These are phyloP conservation scores for Tilletia caries DNA, from an alignment of 1,284 basidiomycete genomes.

Conservation along the genomic window DNA sequence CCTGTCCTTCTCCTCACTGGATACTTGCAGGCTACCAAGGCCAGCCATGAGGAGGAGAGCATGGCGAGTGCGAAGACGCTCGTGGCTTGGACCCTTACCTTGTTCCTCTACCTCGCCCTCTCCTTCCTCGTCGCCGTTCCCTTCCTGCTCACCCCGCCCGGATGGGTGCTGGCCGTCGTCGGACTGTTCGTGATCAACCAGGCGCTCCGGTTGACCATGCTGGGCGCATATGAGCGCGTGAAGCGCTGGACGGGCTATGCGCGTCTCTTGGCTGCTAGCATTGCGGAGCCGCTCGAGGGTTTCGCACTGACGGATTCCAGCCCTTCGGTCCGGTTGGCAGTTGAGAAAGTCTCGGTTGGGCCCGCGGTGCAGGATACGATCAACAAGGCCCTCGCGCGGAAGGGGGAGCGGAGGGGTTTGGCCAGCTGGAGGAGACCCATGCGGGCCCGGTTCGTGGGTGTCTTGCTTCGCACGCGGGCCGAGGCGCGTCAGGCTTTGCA, in stretches of 20 bases:
- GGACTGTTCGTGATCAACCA: constrained; percentile 27
- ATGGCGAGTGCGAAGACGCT: constrained; percentile 28
- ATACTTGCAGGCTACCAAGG: constrained; percentile 16
- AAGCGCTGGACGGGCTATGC: constrained; percentile 2
- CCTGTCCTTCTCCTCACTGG: constrained; percentile 20
- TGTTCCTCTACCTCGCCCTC: constrained; percentile 24
- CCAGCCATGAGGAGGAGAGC: constrained; percentile 29
- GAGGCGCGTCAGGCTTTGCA: constrained; percentile 5
- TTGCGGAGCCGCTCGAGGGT: constrained; percentile 2
- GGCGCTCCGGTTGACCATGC: constrained; percentile 24
- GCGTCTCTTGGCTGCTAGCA: neutral
- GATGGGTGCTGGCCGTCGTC: constrained; percentile 30
- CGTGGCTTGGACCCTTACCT: neutral
- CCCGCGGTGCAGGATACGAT: constrained; percentile 14
- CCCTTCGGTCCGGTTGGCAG: neutral
- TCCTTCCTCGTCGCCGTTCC: constrained; percentile 29
- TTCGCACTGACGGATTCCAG: neutral
- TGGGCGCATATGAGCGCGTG: constrained; percentile 8
- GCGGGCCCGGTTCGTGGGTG: constrained; percentile 8
- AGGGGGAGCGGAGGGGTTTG: neutral
- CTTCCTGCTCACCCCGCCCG: constrained; percentile 34
- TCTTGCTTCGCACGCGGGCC: neutral
- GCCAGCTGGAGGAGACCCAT: neutral
- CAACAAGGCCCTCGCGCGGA: constrained; percentile 3
- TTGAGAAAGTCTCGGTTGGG: constrained; percentile 8